Conservation (phyloP, 2,329 filamentous ascomycete species). For the Malbranchea cinnamomea region DNA sequence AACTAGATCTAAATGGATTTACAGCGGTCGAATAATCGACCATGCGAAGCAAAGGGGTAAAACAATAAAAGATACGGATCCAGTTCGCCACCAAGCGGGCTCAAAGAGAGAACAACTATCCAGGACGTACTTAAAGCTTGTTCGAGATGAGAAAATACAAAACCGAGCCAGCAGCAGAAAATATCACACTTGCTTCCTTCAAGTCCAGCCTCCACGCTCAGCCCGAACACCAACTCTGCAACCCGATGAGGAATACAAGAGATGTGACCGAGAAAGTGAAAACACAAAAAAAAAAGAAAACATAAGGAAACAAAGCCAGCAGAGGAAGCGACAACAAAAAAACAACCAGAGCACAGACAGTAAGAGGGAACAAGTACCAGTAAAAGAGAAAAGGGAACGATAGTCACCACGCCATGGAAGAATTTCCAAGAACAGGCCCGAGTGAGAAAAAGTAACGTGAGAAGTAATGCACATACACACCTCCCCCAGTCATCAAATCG, state of each 20-base stretch:
- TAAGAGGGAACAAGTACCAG: conserved; percentile 3
- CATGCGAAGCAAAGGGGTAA: no score
- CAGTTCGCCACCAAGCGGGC: no score
- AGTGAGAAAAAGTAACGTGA: conserved; percentile 6
- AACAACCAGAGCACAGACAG: conserved; percentile 10
- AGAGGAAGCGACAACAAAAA: conserved; percentile 13
- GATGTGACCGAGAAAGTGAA: conserved; percentile 8
- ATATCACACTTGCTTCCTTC: conserved; percentile 13
- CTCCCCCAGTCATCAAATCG: conserved; percentile 16
- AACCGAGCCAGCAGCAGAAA: conserved; percentile 6
- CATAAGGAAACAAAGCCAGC: conserved; percentile 9
- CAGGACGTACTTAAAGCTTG: no score
- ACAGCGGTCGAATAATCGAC: no score
- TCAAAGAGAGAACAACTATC: no score
- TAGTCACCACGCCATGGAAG: conserved; percentile 1
- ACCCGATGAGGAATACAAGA: conserved; percentile 7
- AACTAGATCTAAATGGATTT: no score
- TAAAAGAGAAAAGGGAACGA: conserved; percentile 4
- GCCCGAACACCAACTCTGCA: conserved; percentile 10
- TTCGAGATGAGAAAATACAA: conserved; percentile 3
- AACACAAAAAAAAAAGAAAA: conserved; percentile 14
- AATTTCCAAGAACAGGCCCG: conserved; percentile 2
- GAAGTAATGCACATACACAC: conserved; percentile 10
- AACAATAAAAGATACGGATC: no score
- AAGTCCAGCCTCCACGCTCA: conserved; percentile 8